phyloP scores from a whole-genome alignment of 805 yeast genomes.

The Starmera quercuum region DNA sequence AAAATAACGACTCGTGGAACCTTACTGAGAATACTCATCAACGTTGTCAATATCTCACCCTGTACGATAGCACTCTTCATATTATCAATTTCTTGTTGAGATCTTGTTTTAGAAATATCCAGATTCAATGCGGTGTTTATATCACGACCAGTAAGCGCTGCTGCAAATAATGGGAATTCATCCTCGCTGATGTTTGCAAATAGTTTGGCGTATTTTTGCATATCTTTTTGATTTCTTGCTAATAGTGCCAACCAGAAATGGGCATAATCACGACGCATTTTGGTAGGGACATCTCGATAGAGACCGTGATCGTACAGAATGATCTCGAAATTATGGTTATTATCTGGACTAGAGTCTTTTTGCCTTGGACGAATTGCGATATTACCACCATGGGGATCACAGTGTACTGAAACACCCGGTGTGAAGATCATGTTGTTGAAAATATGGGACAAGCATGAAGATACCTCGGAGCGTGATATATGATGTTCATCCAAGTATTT shows the following conservation, averaged over 20 bases:
- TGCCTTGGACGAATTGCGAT: conserved; percentile 61
- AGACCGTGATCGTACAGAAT: conserved; percentile 92
- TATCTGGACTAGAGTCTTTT: conserved; percentile 16
- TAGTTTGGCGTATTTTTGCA: conserved; percentile 66
- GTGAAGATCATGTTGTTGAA: conserved; percentile 95
- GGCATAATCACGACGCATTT: conserved; percentile 76
- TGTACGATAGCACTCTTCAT: conserved; percentile 62
- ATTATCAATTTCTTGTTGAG: conserved; percentile 51
- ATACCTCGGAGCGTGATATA: conserved; percentile 72
- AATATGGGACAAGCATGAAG: conserved; percentile 79
- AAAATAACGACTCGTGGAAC: conserved; percentile 84
- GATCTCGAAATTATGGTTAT: conserved; percentile 78
- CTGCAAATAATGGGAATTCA: conserved; percentile 78
- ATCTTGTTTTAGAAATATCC: conserved; percentile 48
- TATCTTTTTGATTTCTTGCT: conserved; percentile 55
- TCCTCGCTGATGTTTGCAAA: conserved; percentile 75
- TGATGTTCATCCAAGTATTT: conserved; percentile 51
- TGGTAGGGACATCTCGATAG: conserved; percentile 74
- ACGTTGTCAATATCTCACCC: conserved; percentile 57
- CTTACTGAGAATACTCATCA: conserved; percentile 70
- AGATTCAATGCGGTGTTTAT: conserved; percentile 65
- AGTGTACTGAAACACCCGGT: conserved; percentile 85
- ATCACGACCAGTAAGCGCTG: conserved; percentile 94
- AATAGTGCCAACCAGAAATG: conserved; percentile 88
- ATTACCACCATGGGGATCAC: conserved; percentile 98